Base-by-base conservation (phyloP, 202 grass and related monocot genomes). In the Panicum virgatum region DNA sequence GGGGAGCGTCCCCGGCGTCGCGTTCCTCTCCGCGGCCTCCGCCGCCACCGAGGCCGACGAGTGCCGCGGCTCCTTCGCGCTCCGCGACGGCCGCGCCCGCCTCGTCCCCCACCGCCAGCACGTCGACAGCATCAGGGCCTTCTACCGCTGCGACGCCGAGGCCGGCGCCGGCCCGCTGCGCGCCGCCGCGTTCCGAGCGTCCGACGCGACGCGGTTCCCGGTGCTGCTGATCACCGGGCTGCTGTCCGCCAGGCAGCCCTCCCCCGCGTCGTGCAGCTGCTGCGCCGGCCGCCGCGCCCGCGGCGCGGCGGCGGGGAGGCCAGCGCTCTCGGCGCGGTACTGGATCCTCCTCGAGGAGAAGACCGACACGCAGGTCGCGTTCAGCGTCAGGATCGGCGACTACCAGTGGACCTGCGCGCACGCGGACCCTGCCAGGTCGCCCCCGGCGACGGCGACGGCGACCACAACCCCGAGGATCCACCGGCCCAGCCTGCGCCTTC, bases 61-160 rank as follows among this genome's bases (percentile, higher is more conserved):
- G 83, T 92, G 92, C 72, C 84, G 94, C 36, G 94, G 92, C 16
- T 97, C 94, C 14, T 94, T 97, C 72, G 83, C 82, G n/a, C 81
- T 97, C 73, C 75, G 84, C 13, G 94, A 97, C 67, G 74, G 86
- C 69, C 37, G 79, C 27, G 94, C 45, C 11, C 73, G 27, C 48
- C 89, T 92, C 72, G 81, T 91, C 68, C 93, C 92, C n/a, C 58
- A 86, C 3, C 81, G 68, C 71, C 92, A 97, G 81, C 82, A 52
- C n/a, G 56, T 97, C 13, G 92, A 97, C 11, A 89, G 66, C 40
- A 97, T 94, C 64, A 69, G 44, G 53, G 25, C 69, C 5, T 63
- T 92, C 4, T 89, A 89, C 75, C 72, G 74, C 42, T 71, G 72
- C 54, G 89, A 94, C 50, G 60, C 91, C 65, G 79, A 84, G 25